Base-by-base conservation (phyloP, 768 basidiomycete genomes). In the Leucocoprinus leucothites region DNA sequence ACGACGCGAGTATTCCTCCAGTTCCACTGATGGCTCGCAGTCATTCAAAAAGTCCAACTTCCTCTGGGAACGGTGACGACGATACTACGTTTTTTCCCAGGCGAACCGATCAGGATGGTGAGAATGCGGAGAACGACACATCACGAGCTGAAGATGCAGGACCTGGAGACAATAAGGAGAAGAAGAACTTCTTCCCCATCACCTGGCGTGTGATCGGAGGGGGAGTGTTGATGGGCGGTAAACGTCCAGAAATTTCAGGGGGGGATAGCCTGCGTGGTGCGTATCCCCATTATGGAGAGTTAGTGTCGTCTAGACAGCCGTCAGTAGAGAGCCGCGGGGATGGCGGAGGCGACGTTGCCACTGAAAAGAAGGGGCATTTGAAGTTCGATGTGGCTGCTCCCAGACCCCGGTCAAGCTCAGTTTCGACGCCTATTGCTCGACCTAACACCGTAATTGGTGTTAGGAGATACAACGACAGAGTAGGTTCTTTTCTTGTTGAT, bases 161-260 rank as follows among this genome's bases (percentile, higher is more conserved):
- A 43, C 57, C 64, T 31, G 75, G 76, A 41, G 73, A 74, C 28
- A 70, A 65, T 58, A 67, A 63, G 40, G 67, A 73, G 62, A 60
- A 63, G 22, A 82, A 70, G 58, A 77, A 77, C 56, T 86, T 73
- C 65, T 85, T 81, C 60, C 86, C 87, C 24, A 75, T 90, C 44
- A 76, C 79, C 3, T 90, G 88, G 88, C 77, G 88, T 41, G 87
- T 90, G 11, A 86, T 90, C 48, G 86, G 88, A 0, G 88, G 88
- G 13, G 88, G 88, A 2, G 88, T 89, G n/a, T 75, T 80, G 67
- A 77, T 89, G 34, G 75, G 79, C 77, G 57, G 81, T 45, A 56
- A 42, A 28, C 53, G 53, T 16, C 25, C 25, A 9, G 38, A 26
- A n/a, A 26, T 21, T 38, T 40, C 53, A 24, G 46, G 34, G 36